Conservation (phyloP, 345 rosid species). For the Eucalyptus guilfoylei region DNA sequence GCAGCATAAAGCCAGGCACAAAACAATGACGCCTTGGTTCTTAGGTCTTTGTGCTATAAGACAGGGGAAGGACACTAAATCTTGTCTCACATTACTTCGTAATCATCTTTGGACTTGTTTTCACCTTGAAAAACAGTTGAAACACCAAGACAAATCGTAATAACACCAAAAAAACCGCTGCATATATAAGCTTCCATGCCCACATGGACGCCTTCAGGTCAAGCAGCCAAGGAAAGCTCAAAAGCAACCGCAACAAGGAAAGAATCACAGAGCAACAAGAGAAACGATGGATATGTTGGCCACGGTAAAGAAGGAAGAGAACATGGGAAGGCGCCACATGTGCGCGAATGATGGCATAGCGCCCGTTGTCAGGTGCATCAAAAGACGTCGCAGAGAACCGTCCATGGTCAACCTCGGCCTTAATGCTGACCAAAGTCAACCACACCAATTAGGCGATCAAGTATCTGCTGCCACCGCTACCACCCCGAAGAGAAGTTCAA, state of each 20-base stretch:
- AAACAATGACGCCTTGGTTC: not conserved
- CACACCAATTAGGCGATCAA: constrained; percentile 7
- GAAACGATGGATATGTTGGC: constrained; percentile 11
- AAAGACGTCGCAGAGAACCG: constrained; percentile 34
- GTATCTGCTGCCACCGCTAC: constrained; percentile 18
- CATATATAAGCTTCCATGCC: not conserved
- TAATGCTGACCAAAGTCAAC: constrained; percentile 2
- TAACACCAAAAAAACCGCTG: not conserved
- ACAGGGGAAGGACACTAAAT: not conserved
- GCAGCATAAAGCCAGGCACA: not conserved
- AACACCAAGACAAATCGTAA: not conserved
- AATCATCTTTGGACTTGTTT: constrained; percentile 2
- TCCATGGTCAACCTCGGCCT: not conserved
- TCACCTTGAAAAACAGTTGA: not conserved
- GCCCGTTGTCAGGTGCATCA: constrained; percentile 11
- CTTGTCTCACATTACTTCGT: not conserved
- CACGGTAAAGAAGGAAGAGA: constrained; percentile 22
- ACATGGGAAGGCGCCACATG: constrained; percentile 5
- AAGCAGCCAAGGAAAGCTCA: not conserved
- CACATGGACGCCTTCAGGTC: not conserved
- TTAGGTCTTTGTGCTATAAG: not conserved
- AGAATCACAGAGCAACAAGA: not conserved
- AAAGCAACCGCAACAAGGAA: not conserved
- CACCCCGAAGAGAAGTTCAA: constrained; percentile 62
- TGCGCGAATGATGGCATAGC: not conserved